Base-by-base conservation (phyloP, 345 rosid species). In the Durio zibethinus region DNA sequence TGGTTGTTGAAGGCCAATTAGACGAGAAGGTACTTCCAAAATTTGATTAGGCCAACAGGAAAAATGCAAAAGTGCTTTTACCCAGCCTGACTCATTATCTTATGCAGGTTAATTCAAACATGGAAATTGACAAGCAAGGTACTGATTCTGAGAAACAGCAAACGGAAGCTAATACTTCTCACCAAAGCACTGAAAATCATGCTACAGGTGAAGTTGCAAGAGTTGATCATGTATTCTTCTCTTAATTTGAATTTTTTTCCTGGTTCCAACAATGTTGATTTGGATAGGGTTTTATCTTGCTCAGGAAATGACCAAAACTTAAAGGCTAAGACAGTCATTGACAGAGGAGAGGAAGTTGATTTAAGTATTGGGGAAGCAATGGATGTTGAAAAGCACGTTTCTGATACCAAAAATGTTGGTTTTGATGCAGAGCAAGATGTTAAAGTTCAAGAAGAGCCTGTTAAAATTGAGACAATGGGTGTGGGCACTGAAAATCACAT, bases 251-350 rank as follows among this genome's bases (percentile, higher is more conserved):
- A 76, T 77, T 77, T 81, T 72, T 63, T 69, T 75, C 75, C 73
- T 71, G 60, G 74, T 29, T 77, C 80, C 76, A 59, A 81, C 79
- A 81, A 77, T 81, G 73, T 85, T 83, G 88, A 83, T 81, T 85
- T 82, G 74, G 84, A 79, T 74, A 80, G 78, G 78, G 50, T 70
- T 78, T 76, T 84, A 69, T 80, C 74, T 81, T 84, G 79, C 82
- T 56, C 87, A 78, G 86, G 82, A 61, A 80, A 82, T 77, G 54
- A 73, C 68, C 87, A 77, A 83, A 68, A 78, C 62, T 59, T 83
- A 14, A 80, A 74, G 70, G 38, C 75, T n/a, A 81, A 77, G 50
- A 78, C 76, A 78, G 76, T 78, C 14, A 20, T 14, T 69, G 71
- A 29, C 35, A 18, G 56, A 56, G 80, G 73, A 50, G 72, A 79